Conservation (phyloP, 2,329 filamentous ascomycete species). For the Colletotrichum sansevieriae region DNA sequence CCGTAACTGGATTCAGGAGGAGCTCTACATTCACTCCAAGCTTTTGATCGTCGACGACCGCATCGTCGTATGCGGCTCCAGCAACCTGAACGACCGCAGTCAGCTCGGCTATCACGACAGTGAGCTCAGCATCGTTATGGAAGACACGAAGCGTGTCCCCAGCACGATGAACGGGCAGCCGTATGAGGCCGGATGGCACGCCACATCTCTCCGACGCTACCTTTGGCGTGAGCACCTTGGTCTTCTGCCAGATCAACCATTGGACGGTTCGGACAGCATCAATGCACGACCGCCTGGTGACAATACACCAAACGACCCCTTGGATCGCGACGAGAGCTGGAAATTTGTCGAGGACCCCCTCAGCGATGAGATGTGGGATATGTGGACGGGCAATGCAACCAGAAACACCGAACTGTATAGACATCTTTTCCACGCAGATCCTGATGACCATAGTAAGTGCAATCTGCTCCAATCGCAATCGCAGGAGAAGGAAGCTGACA, state of each 20-base stretch:
- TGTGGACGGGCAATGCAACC: slow-evolving; percentile 77
- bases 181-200: slow-evolving; percentile 84
- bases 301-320: slow-evolving; percentile 74
- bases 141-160: slow-evolving; percentile 79
- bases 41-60: slow-evolving; percentile 90
- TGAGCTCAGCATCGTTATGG: slow-evolving; percentile 90
- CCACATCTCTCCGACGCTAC: slow-evolving; percentile 82
- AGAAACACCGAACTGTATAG: slow-evolving; percentile 81
- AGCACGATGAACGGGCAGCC: slow-evolving; percentile 84
- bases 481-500: slow-evolving; percentile 38
- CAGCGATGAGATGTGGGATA: slow-evolving; percentile 73
- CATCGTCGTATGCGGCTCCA: slow-evolving; percentile 85
- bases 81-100: slow-evolving; percentile 92
- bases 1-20: slow-evolving; percentile 92
- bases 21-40: slow-evolving; percentile 95
- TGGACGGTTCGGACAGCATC: slow-evolving; percentile 74
- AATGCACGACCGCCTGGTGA: slow-evolving; percentile 81
- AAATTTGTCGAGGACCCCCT: slow-evolving; percentile 79
- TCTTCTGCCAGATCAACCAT: slow-evolving; percentile 79
- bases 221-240: slow-evolving; percentile 94
- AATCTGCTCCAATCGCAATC: neutral
- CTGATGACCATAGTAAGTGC: slow-evolving; percentile 81
- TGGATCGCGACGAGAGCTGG: slow-evolving; percentile 71
- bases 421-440: slow-evolving; percentile 88
- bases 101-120: slow-evolving; percentile 92